A percentile compares a stretch with the other conserved stretches of the same genome.
Conservation (phyloP, 768 basidiomycete genomes). For the Hirschioporus abietinus region DNA sequence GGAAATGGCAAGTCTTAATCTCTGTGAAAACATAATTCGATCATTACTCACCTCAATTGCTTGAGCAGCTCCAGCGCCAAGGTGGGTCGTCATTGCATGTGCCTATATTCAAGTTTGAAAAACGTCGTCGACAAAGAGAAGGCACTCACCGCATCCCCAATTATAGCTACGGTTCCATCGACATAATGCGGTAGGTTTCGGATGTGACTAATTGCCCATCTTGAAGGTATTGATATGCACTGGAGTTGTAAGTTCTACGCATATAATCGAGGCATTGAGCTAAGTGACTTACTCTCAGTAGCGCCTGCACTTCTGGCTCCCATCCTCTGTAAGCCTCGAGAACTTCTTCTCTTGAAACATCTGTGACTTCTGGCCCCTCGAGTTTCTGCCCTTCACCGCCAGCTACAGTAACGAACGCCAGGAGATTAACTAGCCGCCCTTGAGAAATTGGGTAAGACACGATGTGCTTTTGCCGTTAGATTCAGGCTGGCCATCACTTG, state of each 20-base stretch:
- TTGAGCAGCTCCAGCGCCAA: conserved; percentile 55
- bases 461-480: conserved; percentile 38
- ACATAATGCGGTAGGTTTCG: conserved; percentile 34
- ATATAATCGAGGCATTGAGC: neutral
- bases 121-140: neutral
- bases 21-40: neutral
- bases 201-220: conserved; percentile 40
- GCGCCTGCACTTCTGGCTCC: conserved; percentile 17
- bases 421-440: conserved; percentile 20
- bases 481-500: neutral
- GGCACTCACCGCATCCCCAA: conserved; percentile 42
- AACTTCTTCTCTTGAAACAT: conserved; percentile 16
- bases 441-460: conserved; percentile 57
- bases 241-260: conserved; percentile 18
- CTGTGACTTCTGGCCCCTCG: conserved; percentile 16
- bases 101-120: conserved; percentile 23
- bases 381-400: conserved; percentile 15
- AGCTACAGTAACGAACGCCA: conserved; percentile 16
- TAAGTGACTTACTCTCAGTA: conserved; percentile 16
- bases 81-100: conserved; percentile 50
- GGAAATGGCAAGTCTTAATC: neutral
- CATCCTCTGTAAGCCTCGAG: conserved; percentile 13
- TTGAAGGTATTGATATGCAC: conserved; percentile 46
- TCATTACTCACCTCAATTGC: conserved; percentile 38
- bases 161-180: conserved; percentile 35